These are phyloP conservation scores for Annulohypoxylon nitens DNA, from an alignment of 495 filamentous ascomycete genomes.

Conservation along the genomic window DNA sequence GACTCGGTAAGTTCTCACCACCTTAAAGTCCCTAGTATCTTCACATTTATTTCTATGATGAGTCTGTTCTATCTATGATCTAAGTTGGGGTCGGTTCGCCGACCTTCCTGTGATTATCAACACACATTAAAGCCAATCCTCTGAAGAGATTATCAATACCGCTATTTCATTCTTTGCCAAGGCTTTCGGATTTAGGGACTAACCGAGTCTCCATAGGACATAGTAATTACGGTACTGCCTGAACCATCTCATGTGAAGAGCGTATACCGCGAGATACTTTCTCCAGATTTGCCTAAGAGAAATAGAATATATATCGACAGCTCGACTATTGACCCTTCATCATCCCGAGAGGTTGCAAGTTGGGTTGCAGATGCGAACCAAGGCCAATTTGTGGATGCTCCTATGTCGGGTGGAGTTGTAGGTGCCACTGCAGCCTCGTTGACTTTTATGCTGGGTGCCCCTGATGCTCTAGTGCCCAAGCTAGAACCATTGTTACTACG, in stretches of 20 bases:
- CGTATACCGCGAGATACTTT: conserved; percentile 76
- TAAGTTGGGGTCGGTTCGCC: conserved; percentile 65
- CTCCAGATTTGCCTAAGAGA: conserved; percentile 56
- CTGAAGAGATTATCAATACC: conserved; percentile 59
- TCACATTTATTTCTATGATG: conserved; percentile 57
- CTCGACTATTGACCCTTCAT: conserved; percentile 87
- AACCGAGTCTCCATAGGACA: conserved; percentile 66
- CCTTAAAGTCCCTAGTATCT: not conserved
- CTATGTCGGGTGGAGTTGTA: conserved; percentile 89
- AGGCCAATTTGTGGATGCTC: conserved; percentile 80
- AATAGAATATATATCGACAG: conserved; percentile 81
- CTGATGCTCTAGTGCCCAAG: conserved; percentile 68
- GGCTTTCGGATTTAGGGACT: conserved; percentile 32
- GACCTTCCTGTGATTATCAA: conserved; percentile 65
- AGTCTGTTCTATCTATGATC: conserved; percentile 73
- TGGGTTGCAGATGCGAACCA: conserved; percentile 67
- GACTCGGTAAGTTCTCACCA: conserved; percentile 73
- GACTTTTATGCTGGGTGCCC: conserved; percentile 88
- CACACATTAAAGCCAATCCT: conserved; percentile 72
- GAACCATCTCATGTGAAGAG: conserved; percentile 82
- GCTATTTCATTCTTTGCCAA: conserved; percentile 1
- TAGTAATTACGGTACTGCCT: conserved; percentile 83
- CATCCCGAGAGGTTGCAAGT: conserved; percentile 76
- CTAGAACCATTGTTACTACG: conserved; percentile 73
- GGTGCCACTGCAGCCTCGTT: conserved; percentile 80